phyloP scores from a whole-genome alignment of 31 red algal genomes.

The Endocladia muricata region DNA sequence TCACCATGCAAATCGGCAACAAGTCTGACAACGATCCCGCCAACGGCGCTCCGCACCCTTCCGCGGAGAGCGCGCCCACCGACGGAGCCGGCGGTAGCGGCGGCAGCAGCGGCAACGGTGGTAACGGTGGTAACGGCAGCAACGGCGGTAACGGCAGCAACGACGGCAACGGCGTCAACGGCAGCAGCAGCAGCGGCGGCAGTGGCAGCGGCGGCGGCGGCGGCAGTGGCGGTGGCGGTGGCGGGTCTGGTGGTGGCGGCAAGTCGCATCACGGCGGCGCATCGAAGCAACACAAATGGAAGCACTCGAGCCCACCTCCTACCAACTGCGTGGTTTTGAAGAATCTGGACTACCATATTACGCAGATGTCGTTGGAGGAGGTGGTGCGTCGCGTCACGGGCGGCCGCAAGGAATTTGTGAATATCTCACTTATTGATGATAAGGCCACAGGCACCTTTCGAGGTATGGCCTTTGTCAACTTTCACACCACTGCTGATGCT shows the following conservation, averaged over 20 bases:
- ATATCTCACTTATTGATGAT: slow-evolving; percentile 42
- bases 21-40: no score
- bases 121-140: slow-evolving; percentile 4
- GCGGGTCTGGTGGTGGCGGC: not conserved
- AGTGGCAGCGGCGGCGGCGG: not conserved
- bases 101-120: not conserved
- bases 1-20: no score
- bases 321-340: slow-evolving; percentile 62
- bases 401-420: slow-evolving; percentile 54
- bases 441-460: slow-evolving; percentile 60
- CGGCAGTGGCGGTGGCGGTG: not conserved
- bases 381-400: slow-evolving; percentile 47
- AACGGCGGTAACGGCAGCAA: not conserved
- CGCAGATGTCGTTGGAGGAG: slow-evolving; percentile 25
- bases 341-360: slow-evolving; percentile 67
- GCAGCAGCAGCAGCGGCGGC: not conserved
- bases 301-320: slow-evolving; percentile 5
- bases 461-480: slow-evolving; percentile 73
- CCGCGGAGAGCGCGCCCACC: not conserved
- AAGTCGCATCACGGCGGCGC: not conserved
- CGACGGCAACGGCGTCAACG: not conserved
- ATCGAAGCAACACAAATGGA: slow-evolving; percentile 6
- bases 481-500: slow-evolving; percentile 43
- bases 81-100: not conserved
- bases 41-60: not conserved